A percentile compares a stretch with the other conserved stretches of the same genome.
Conservation (phyloP, 768 basidiomycete genomes). For the Suillus decipiens region DNA sequence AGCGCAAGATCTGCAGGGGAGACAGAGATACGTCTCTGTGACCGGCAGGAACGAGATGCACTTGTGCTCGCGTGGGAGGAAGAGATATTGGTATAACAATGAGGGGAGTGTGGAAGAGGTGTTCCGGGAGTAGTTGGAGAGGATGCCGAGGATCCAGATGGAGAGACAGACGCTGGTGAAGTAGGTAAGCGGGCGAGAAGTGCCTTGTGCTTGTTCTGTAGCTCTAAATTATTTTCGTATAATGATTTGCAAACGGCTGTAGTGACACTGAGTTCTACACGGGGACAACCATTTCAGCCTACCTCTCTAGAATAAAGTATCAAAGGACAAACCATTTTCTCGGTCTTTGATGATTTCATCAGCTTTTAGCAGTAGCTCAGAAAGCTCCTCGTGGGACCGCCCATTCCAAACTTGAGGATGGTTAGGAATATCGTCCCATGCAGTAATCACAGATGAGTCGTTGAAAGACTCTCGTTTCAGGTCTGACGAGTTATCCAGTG, state of each 20-base stretch:
- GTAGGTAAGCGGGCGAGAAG: slow-evolving; percentile 64
- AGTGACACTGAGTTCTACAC: slow-evolving; percentile 64
- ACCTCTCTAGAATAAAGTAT: slow-evolving; percentile 8
- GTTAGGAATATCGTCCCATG: slow-evolving; percentile 21
- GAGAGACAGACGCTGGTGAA: slow-evolving; percentile 41
- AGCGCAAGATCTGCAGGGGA: slow-evolving; percentile 68
- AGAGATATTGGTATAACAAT: slow-evolving; percentile 32
- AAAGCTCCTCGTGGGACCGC: slow-evolving; percentile 72
- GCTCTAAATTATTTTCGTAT: slow-evolving; percentile 64
- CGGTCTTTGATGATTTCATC: slow-evolving; percentile 75
- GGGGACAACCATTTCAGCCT: slow-evolving; percentile 15
- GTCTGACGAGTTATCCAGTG: slow-evolving; percentile 28
- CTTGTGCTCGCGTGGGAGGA: slow-evolving; percentile 21
- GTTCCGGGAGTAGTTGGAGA: slow-evolving; percentile 31
- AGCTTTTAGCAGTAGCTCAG: slow-evolving; percentile 68
- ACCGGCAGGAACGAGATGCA: slow-evolving; percentile 28
- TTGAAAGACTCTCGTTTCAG: slow-evolving; percentile 31
- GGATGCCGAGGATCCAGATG: slow-evolving; percentile 20
- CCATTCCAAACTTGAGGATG: slow-evolving; percentile 55
- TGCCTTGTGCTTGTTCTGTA: slow-evolving; percentile 73
- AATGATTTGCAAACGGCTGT: slow-evolving; percentile 69
- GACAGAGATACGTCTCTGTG: slow-evolving; percentile 53
- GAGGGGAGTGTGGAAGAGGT: slow-evolving; percentile 34
- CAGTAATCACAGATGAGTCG: slow-evolving; percentile 27
- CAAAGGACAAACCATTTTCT: slow-evolving; percentile 60